phyloP scores from a whole-genome alignment of 495 filamentous ascomycete species.

The Bathelium albidoporum region DNA sequence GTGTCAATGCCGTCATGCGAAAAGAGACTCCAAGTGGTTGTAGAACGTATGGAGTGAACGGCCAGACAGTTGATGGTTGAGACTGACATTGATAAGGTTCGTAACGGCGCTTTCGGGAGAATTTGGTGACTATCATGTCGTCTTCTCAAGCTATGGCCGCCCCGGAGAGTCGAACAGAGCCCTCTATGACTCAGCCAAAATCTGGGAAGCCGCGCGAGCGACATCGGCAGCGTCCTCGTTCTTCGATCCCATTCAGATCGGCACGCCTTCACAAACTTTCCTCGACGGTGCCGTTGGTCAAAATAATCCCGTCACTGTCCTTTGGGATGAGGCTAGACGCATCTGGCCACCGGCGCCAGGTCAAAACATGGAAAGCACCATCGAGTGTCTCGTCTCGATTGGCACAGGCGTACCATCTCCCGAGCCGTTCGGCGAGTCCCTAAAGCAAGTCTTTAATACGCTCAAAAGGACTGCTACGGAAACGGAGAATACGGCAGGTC shows the following conservation, averaged over 20 bases:
- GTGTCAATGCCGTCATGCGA: conserved; percentile 1
- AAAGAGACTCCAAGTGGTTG: background rate
- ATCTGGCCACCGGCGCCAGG: background rate
- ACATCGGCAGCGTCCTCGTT: conserved; percentile 15
- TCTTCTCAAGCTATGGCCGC: conserved; percentile 6
- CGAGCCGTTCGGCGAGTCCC: conserved; percentile 1
- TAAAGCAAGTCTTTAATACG: background rate
- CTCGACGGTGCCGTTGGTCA: conserved; percentile 9
- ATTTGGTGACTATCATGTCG: background rate
- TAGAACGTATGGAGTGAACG: background rate
- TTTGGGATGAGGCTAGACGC: conserved; percentile 5
- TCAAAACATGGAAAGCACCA: background rate
- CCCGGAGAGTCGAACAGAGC: conserved; percentile 2
- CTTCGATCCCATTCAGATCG: conserved; percentile 13
- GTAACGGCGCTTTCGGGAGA: background rate
- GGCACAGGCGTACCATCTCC: conserved; percentile 4
- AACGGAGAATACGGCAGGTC: conserved; percentile 3
- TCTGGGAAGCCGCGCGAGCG: conserved; percentile 12
- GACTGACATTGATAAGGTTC: background rate
- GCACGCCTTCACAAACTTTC: background rate
- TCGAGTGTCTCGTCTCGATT: conserved; percentile 2
- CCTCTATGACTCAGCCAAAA: conserved; percentile 7
- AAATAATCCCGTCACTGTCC: conserved; percentile 8
- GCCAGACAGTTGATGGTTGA: too few species aligned
- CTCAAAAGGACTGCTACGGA: conserved; percentile 3